A percentile compares a stretch with the other conserved stretches of the same genome.
These are phyloP conservation scores for Thraustotheca clavata DNA, from an alignment of 352 stramenopile genomes.

Conservation along the genomic window DNA sequence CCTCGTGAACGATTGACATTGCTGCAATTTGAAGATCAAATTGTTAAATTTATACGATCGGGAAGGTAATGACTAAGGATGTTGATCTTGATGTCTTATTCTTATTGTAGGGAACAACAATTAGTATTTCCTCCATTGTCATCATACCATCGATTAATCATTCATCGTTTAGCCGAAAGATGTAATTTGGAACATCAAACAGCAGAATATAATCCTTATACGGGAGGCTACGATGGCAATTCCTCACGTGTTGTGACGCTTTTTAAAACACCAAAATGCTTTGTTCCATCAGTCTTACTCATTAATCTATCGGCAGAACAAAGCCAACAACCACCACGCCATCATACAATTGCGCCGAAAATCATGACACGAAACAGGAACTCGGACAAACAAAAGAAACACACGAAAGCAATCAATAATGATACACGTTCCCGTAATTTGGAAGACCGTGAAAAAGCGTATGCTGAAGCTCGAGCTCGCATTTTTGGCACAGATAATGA, in stretches of 20 bases:
- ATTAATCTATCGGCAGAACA: conserved; percentile 78
- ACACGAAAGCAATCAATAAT: conserved; percentile 37
- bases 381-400: conserved; percentile 23
- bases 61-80: conserved; percentile 22
- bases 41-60: conserved; percentile 68
- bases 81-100: neutral
- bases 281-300: conserved; percentile 70
- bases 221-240: conserved; percentile 38
- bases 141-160: conserved; percentile 81
- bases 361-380: conserved; percentile 90
- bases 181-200: conserved; percentile 88
- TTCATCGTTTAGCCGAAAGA: conserved; percentile 91
- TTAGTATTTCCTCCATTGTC: conserved; percentile 75
- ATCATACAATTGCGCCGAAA: conserved; percentile 63
- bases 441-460: conserved; percentile 89
- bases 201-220: conserved; percentile 42
- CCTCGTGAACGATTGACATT: conserved; percentile 66
- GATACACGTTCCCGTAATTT: conserved; percentile 52
- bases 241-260: conserved; percentile 79
- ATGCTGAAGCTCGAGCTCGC: conserved; percentile 89
- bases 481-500: conserved; percentile 83
- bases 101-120: conserved; percentile 43
- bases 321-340: conserved; percentile 34
- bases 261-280: conserved; percentile 74
- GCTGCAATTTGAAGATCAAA: conserved; percentile 84